Base-by-base conservation (phyloP, 1,139 yeast species). In the Tardiomyces digboiensis region DNA sequence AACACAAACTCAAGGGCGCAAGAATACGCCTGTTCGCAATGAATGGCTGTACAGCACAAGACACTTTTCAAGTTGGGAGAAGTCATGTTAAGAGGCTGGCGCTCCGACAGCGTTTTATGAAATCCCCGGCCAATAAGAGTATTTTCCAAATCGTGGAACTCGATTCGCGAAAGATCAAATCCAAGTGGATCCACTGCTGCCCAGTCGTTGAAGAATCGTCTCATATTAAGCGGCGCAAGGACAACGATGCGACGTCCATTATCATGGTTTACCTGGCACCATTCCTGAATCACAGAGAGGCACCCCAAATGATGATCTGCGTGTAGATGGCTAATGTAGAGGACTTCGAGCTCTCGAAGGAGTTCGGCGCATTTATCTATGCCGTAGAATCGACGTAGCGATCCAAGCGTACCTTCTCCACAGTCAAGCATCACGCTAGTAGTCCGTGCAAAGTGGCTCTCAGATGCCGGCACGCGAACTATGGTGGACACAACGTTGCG, bases 281-380 rank as follows among this genome's bases (percentile, higher is more conserved):
- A 87, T 52, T 77, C 77, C 38, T 72, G 71, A 26, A 91, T 70
- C 10, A 91, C 63, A 2, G 89, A 74, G 7, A 83, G 65, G 3
- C 85, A 71, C 1, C 99, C 99, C 40, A 91, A 66, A 61, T 91
- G 97, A 60, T 93, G 99, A 59, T 93, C 99, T 0, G 98, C 98
- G 65, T 93, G 99, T 53, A 91, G 68, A 67, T 93, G 99, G 53
- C 95, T 84, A 45, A 93, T 68, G 56, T 78, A 85, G 19, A 91
- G 68, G 49, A 86, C 51, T 20, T 73, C 67, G 47, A 89, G 63
- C 54, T 88, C 93, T 38, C 65, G 54, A 39, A 82, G 60, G 19
- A 81, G 71, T 33, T 66, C 58, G 43, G 54, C 41, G 5, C 57
- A 49, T 10, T 68, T 70, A 1, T 67, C 64, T 5, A 70, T 68